phyloP scores from a whole-genome alignment of 208 protist species.

The Leishmania tropica region DNA sequence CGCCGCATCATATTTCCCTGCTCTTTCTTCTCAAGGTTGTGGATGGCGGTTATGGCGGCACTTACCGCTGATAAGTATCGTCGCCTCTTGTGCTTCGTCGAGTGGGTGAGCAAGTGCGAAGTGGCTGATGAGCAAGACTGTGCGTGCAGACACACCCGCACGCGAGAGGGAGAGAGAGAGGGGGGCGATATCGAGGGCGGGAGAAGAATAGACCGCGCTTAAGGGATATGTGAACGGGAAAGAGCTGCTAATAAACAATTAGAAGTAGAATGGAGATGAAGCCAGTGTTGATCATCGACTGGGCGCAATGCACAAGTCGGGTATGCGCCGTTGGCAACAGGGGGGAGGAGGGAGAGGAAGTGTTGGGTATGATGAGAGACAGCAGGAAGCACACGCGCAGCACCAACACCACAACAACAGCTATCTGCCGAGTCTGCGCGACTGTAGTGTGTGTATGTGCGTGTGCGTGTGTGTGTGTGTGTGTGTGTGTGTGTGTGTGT shows the following conservation, averaged over 20 bases:
- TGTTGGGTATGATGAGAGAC: neutral
- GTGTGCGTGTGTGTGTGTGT: neutral
- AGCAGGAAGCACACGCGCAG: neutral
- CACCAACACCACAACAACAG: neutral
- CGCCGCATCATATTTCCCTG: slow-evolving; percentile 71
- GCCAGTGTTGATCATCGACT: neutral
- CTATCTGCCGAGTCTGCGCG: neutral
- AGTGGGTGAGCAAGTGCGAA: neutral
- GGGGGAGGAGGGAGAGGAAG: neutral
- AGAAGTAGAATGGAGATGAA: neutral
- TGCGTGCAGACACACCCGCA: neutral
- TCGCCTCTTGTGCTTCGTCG: neutral
- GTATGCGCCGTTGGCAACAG: neutral
- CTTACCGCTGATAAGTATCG: neutral
- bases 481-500: neutral
- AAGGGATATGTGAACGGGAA: neutral
- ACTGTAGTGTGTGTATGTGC: neutral
- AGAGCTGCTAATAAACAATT: neutral
- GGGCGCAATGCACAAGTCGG: neutral
- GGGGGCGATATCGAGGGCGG: neutral
- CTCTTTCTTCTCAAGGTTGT: neutral
- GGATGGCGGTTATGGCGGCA: neutral
- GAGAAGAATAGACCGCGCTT: neutral
- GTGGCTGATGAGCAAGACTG: neutral
- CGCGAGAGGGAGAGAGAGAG: neutral